A percentile compares a stretch with the other conserved stretches of the same genome.
phyloP scores from a whole-genome alignment of 2,329 filamentous ascomycete species.

The Hansfordia pulvinata region DNA sequence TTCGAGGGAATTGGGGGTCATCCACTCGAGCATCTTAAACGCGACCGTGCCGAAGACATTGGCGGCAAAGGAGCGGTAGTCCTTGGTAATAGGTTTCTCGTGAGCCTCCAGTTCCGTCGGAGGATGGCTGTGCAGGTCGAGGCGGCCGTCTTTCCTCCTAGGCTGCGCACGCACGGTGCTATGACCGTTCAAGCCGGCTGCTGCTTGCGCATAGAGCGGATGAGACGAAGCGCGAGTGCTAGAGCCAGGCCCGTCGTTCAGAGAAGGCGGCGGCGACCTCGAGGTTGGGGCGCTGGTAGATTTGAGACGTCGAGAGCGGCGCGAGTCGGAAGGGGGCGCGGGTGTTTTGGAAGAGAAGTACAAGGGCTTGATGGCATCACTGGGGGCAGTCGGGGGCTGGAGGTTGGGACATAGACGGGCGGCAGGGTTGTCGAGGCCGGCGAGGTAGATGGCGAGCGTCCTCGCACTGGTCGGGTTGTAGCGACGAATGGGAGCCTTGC shows the following conservation, averaged over 20 bases:
- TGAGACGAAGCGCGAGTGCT: no score
- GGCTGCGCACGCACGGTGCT: no score
- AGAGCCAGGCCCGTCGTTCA: no score
- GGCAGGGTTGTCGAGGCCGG: conserved; percentile 66
- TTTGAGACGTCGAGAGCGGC: no score
- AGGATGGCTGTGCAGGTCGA: no score
- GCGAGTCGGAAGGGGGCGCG: conserved; percentile 8
- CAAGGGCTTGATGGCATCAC: conserved; percentile 32
- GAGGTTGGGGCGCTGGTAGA: no score
- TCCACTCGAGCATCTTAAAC: conserved; percentile 58
- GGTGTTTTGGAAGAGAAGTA: conserved; percentile 25
- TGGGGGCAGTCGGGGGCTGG: conserved; percentile 24
- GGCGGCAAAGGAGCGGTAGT: conserved; percentile 46
- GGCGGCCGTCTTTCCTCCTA: no score
- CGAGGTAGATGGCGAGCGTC: conserved; percentile 67
- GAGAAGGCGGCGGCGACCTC: no score
- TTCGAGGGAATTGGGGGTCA: conserved; percentile 44
- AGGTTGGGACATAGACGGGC: conserved; percentile 49
- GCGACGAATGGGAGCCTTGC: conserved; percentile 56
- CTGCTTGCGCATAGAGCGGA: no score
- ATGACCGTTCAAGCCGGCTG: no score
- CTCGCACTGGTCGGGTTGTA: conserved; percentile 74
- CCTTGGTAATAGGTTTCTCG: conserved; percentile 35
- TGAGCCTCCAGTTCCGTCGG: no score
- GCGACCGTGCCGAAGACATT: conserved; percentile 52